Conservation (phyloP, 2,329 filamentous ascomycete genomes). For the Cladophialophora immunda region DNA sequence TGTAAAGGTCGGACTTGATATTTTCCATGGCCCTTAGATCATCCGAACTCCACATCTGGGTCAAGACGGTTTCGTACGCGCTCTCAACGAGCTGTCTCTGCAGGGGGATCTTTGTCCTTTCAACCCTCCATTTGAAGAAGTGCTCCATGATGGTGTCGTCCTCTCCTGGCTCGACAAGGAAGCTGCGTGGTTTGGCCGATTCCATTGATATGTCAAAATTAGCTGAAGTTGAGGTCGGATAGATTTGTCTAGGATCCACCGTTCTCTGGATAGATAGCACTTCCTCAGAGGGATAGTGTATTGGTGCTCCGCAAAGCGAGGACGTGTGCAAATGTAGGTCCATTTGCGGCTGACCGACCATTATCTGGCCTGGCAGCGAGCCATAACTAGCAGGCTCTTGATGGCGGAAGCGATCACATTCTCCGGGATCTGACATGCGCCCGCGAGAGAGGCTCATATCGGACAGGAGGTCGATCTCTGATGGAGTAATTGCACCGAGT, state of each 20-base stretch:
- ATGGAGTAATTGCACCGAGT: conserved; percentile 4
- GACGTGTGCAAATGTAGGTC: not conserved
- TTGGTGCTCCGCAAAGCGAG: not conserved
- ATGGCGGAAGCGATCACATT: not conserved
- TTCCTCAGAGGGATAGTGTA: not conserved
- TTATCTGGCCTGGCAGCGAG: not conserved
- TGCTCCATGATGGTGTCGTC: not conserved
- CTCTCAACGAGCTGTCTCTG: conserved; percentile 15
- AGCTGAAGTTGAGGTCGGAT: not conserved
- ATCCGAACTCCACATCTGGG: conserved; percentile 14
- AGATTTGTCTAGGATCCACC: not conserved
- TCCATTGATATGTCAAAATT: not conserved
- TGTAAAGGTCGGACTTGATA: conserved; percentile 13
- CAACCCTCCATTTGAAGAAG: conserved; percentile 11
- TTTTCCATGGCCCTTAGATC: conserved; percentile 15
- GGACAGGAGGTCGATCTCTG: conserved; percentile 8
- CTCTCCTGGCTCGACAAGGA: not conserved
- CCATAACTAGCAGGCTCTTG: not conserved
- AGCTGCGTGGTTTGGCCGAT: not conserved
- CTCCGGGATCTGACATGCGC: not conserved
- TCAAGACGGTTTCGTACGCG: conserved; percentile 3
- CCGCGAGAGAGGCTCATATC: not conserved
- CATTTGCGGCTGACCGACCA: not conserved
- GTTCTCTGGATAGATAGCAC: not conserved
- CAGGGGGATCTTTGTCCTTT: conserved; percentile 10